These are phyloP conservation scores for sweet orange (Citrus sinensis) DNA, from an alignment of 345 rosid species.

Conservation along the genomic window DNA sequence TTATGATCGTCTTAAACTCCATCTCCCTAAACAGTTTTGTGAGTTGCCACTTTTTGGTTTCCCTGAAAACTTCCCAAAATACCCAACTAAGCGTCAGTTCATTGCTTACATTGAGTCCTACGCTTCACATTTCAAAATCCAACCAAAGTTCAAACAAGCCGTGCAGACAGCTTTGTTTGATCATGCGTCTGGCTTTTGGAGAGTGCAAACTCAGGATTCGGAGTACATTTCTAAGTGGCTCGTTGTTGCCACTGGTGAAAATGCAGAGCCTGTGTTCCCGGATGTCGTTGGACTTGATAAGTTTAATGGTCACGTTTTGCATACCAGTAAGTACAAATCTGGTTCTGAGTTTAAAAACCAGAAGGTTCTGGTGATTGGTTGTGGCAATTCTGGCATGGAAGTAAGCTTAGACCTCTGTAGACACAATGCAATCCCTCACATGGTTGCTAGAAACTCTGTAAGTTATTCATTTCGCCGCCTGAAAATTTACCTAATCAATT, in stretches of 20 bases:
- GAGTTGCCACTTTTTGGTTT: constrained; percentile 69
- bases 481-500: not conserved
- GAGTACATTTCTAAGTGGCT: constrained; percentile 66
- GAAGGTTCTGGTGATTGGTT: constrained; percentile 71
- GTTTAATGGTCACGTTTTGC: constrained; percentile 48
- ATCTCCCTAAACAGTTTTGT: constrained; percentile 83
- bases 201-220: constrained; percentile 48
- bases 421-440: constrained; percentile 52
- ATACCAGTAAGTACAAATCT: constrained; percentile 63
- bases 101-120: constrained; percentile 69
- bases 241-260: constrained; percentile 80
- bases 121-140: constrained; percentile 61
- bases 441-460: constrained; percentile 68
- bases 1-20: constrained; percentile 86
- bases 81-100: constrained; percentile 72
- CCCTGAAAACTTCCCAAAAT: constrained; percentile 67
- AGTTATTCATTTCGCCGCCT: constrained; percentile 8
- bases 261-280: constrained; percentile 76
- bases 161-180: constrained; percentile 62
- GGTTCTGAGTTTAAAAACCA: constrained; percentile 46
- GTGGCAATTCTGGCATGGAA: constrained; percentile 96
- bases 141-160: constrained; percentile 57
- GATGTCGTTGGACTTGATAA: constrained; percentile 52
- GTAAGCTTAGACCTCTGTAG: constrained; percentile 77
- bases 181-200: constrained; percentile 47